phyloP scores from a whole-genome alignment of 805 yeast genomes.

The Ogataea pini region DNA sequence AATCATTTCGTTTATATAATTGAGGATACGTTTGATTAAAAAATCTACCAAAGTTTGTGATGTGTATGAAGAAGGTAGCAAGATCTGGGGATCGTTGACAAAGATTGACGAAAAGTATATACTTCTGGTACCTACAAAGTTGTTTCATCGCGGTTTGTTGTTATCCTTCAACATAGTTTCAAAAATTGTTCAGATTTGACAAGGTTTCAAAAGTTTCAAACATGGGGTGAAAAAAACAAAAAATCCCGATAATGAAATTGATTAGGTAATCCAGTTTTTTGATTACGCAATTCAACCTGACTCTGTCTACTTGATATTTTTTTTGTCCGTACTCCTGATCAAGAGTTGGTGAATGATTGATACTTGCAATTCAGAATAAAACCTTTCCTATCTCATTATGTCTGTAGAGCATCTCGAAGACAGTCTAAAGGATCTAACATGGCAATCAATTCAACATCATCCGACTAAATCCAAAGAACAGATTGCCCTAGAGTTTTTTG shows the following conservation, averaged over 20 bases:
- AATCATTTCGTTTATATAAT: conserved; percentile 14
- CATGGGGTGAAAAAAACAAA: background rate
- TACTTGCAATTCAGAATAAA: too few species aligned
- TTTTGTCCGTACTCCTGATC: too few species aligned
- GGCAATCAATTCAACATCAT: conserved; percentile 30
- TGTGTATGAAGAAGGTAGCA: background rate
- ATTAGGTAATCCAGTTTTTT: background rate
- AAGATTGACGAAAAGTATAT: too few species aligned
- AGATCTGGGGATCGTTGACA: too few species aligned
- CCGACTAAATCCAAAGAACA: conserved; percentile 34
- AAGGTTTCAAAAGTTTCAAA: background rate
- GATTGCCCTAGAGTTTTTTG: conserved; percentile 64
- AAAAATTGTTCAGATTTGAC: too few species aligned
- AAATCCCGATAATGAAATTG: background rate
- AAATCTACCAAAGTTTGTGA: conserved; percentile 1
- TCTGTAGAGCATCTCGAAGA: conserved; percentile 21
- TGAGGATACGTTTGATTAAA: background rate
- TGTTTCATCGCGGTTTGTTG: background rate
- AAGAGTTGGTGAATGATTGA: too few species aligned
- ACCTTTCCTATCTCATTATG: background rate
- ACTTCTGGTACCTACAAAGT: too few species aligned
- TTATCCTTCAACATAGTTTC: background rate
- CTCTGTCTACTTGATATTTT: too few species aligned
- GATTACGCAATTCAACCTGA: background rate
- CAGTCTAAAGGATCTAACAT: conserved; percentile 24